Percentiles rank a stretch among this genome's conserved stretches.
Conservation (phyloP, 1,139 yeast genomes). For the Yamadazyma taylorii region DNA sequence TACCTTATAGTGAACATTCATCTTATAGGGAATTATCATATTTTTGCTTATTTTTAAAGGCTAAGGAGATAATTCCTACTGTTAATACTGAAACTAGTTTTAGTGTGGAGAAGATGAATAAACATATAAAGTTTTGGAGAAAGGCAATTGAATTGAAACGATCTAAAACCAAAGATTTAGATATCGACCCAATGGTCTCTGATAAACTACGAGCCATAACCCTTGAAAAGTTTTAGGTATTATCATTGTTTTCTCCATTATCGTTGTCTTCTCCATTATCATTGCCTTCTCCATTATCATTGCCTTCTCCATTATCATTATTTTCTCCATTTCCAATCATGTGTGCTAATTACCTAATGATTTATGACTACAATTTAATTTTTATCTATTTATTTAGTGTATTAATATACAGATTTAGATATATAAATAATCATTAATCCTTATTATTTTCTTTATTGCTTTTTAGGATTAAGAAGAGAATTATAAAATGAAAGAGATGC, state of each 20-base stretch:
- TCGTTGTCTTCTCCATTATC: too few species aligned
- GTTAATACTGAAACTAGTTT: constrained; percentile 56
- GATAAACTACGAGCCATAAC: constrained; percentile 16
- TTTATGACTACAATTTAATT: neutral
- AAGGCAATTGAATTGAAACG: constrained; percentile 17
- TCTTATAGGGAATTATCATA: constrained; percentile 75
- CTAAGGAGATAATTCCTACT: constrained; percentile 69
- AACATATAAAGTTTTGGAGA: constrained; percentile 51
- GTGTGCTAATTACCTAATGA: too few species aligned
- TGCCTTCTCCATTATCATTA: too few species aligned
- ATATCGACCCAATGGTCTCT: constrained; percentile 13
- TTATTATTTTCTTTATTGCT: too few species aligned
- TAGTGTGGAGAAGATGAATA: constrained; percentile 38
- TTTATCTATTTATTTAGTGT: constrained; percentile 1
- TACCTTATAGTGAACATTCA: constrained; percentile 95
- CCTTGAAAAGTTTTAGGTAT: constrained; percentile 19
- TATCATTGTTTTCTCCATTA: too few species aligned
- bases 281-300: too few species aligned
- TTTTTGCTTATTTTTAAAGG: constrained; percentile 55
- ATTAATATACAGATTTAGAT: constrained; percentile 4
- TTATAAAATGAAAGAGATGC: constrained; percentile 42
- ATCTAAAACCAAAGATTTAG: constrained; percentile 9
- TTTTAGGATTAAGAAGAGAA: constrained; percentile 14
- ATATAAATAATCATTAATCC: too few species aligned
- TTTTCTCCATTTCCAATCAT: too few species aligned